Conservation (phyloP, 805 yeast genomes). For the Sugiyamaella lignohabitans region DNA sequence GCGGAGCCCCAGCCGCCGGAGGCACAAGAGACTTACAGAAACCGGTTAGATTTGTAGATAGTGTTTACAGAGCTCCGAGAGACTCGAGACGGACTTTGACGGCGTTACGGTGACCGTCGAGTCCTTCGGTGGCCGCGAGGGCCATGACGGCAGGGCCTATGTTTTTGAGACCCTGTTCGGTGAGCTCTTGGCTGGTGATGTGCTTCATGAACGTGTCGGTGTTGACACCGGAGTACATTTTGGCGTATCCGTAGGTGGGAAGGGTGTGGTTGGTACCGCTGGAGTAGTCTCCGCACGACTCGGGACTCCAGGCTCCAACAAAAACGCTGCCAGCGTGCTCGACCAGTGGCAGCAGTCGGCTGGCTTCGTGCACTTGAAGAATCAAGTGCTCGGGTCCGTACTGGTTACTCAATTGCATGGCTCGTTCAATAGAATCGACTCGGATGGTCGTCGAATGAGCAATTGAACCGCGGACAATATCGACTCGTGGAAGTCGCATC, state of each 20-base stretch:
- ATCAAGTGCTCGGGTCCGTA: slow-evolving; percentile 99
- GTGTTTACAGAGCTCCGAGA: slow-evolving; percentile 1
- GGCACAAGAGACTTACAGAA: neutral
- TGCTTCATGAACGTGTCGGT: slow-evolving; percentile 93
- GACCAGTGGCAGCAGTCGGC: slow-evolving; percentile 60
- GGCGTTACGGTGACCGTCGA: slow-evolving; percentile 96
- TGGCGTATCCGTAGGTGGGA: slow-evolving; percentile 97
- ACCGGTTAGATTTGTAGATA: slow-evolving; percentile 39
- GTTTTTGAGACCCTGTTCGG: slow-evolving; percentile 72
- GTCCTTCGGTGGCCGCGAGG: slow-evolving; percentile 91
- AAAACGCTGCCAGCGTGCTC: slow-evolving; percentile 95
- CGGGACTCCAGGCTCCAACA: slow-evolving; percentile 95
- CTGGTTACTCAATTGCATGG: slow-evolving; percentile 76
- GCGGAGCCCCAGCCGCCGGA: neutral
- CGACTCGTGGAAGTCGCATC: slow-evolving; percentile 76
- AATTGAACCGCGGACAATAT: slow-evolving; percentile 85
- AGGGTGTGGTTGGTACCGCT: slow-evolving; percentile 97
- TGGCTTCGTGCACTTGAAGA: slow-evolving; percentile 78
- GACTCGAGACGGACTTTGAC: slow-evolving; percentile 84
- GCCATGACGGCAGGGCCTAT: slow-evolving; percentile 97
- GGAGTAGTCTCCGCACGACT: slow-evolving; percentile 97
- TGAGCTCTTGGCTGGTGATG: slow-evolving; percentile 88
- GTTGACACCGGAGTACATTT: slow-evolving; percentile 95
- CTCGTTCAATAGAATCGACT: slow-evolving; percentile 67
- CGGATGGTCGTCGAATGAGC: slow-evolving; percentile 79